Evolutionary conservation across 2,329 filamentous ascomycete species (phyloP), one percentile per base, ranked within the genome.

Genomic region (Aspergillus sp.): DNA sequence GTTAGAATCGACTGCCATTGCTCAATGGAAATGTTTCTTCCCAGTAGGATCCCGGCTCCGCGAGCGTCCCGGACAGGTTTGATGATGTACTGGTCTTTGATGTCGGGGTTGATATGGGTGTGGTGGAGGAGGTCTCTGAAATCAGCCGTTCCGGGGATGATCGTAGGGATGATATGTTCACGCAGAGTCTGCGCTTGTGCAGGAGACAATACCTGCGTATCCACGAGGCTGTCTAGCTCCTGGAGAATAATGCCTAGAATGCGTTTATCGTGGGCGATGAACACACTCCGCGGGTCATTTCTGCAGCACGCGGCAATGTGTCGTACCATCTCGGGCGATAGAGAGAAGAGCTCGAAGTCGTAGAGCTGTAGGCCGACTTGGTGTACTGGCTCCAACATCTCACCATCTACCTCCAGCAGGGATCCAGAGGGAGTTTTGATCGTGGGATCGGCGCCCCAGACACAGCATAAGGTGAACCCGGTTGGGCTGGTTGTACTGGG

Each of bases 191-290:
- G 34, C 8, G 48, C 55, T 43, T 54, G 50, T 35, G 42, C 5
- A 27, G 39, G 46, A 10, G 57, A 29, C 3, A 57, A 29, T 7
- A 52, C 44, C 10, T 46, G 32, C 5, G 26, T 7, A 26, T 33
- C 6, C 7, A 59, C 55, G 27, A 61, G 33, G 26, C n/a, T 8
- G 12, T 34, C 30, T 6, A 43, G 42, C 28, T 43, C 32, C 45
- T 63, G 51, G 43, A 57, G 42, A 41, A 61, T 50, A 49, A 66
- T 52, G 12, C 60, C 52, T 29, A 62, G 45, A 48, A 60, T 56
- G 42, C 59, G 28, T 42, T 59, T 61, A 41, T 61, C 58, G 41
- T 59, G 58, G 7, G 57, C 49, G 8, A 61, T 47, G 32, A 56
- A 52, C 3, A 60, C 51, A 12, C 51, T 55, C 28, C 58, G 51